Evolutionary conservation across 2,329 filamentous ascomycete species (phyloP).

Genomic region (Paecilomyces niveus): DNA sequence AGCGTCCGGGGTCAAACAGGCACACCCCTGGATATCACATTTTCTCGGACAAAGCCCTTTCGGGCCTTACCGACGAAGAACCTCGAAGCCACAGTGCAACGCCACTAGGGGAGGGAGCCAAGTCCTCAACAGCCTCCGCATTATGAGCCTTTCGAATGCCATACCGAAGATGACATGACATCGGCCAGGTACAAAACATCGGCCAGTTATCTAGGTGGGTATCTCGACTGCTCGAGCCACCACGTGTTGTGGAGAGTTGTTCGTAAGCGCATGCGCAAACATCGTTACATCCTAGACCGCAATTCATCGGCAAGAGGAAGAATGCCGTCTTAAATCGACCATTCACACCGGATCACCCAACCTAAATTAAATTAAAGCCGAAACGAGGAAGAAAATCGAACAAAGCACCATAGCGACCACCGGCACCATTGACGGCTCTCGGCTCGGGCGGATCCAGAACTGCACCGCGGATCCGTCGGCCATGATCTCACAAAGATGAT

Average conservation of each 20-base stretch:
- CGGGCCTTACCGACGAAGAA: background rate
- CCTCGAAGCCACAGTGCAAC: background rate
- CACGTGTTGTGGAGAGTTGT: background rate
- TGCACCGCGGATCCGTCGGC: background rate
- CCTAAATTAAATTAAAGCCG: background rate
- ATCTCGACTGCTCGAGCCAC: background rate
- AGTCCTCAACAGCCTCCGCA: background rate
- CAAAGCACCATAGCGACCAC: background rate
- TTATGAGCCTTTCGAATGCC: background rate
- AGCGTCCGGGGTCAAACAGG: background rate
- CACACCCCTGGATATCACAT: background rate
- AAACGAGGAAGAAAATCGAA: background rate
- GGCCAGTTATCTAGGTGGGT: background rate
- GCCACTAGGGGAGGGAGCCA: background rate
- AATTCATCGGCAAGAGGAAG: conserved; percentile 1
- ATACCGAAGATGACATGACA: background rate
- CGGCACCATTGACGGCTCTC: background rate
- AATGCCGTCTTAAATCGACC: background rate
- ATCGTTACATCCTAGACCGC: background rate
- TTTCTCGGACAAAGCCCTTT: background rate
- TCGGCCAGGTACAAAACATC: background rate
- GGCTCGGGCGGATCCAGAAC: background rate
- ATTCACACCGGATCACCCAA: background rate
- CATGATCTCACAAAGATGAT: background rate
- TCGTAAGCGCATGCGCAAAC: background rate